Conservation (phyloP, 352 stramenopile genomes). For the Pythium periplocum region DNA sequence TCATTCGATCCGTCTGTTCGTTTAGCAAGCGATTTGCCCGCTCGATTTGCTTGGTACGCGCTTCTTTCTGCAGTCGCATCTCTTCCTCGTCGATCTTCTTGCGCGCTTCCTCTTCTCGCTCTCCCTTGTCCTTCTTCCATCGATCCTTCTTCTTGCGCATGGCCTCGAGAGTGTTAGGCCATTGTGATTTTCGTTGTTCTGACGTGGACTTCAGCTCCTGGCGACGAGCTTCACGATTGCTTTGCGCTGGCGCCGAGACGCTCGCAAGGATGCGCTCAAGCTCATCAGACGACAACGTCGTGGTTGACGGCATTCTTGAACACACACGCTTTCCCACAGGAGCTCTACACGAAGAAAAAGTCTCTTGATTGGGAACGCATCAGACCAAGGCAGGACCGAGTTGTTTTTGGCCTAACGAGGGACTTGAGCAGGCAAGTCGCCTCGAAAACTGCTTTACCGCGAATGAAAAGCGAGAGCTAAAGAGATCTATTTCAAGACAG, state of each 20-base stretch:
- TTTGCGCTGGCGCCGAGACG: slow-evolving; percentile 58
- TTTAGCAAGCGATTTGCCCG: slow-evolving; percentile 83
- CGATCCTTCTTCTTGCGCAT: slow-evolving; percentile 87
- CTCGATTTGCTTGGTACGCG: slow-evolving; percentile 80
- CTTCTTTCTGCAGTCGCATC: slow-evolving; percentile 57
- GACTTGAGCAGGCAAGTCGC: too few relatives aligned
- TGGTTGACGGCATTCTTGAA: slow-evolving; percentile 25
- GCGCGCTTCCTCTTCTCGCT: slow-evolving; percentile 69
- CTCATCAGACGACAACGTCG: slow-evolving; percentile 51
- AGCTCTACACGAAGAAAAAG: too few relatives aligned
- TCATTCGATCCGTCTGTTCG: slow-evolving; percentile 91
- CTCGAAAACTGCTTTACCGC: too few relatives aligned
- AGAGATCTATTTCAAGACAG: too few relatives aligned
- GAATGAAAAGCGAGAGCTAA: too few relatives aligned
- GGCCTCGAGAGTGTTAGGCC: slow-evolving; percentile 91
- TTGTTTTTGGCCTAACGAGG: too few relatives aligned
- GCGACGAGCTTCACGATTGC: slow-evolving; percentile 59
- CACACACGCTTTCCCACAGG: background rate
- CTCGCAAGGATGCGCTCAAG: slow-evolving; percentile 68
- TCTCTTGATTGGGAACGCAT: too few relatives aligned
- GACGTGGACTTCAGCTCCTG: slow-evolving; percentile 70
- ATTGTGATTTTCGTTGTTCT: slow-evolving; percentile 75
- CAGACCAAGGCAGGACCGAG: too few relatives aligned
- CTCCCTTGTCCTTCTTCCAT: slow-evolving; percentile 88
- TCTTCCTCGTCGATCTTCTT: slow-evolving; percentile 79